Conservation (phyloP, 2,329 filamentous ascomycete genomes). For the Pseudocercospora musae region DNA sequence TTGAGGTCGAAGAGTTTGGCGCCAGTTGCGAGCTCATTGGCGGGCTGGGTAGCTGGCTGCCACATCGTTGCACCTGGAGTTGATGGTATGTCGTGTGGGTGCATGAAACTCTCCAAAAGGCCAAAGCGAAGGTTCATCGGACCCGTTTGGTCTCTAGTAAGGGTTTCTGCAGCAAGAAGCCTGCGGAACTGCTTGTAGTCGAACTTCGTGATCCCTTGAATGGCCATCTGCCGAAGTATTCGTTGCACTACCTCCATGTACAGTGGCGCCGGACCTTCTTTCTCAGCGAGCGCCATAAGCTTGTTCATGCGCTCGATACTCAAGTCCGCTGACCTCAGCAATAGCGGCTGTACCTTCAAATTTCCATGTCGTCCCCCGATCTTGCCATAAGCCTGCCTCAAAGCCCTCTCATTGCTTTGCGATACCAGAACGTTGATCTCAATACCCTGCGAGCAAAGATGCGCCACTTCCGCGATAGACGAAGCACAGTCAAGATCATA, state of each 20-base stretch:
- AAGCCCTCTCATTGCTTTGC: conserved; percentile 44
- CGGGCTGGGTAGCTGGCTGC: background rate
- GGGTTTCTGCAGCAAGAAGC: conserved; percentile 36
- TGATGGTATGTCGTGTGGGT: conserved; percentile 6
- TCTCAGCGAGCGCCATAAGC: conserved; percentile 52
- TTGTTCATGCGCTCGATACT: conserved; percentile 53
- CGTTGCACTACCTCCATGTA: conserved; percentile 56
- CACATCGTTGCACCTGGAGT: background rate
- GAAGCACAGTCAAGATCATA: conserved; percentile 53
- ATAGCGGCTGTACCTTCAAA: conserved; percentile 47
- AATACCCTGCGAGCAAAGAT: conserved; percentile 48
- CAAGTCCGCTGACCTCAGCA: conserved; percentile 47
- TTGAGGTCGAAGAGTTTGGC: conserved; percentile 28
- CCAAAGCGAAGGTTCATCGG: conserved; percentile 61
- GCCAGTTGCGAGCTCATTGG: background rate
- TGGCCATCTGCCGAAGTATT: conserved; percentile 57
- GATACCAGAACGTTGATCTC: conserved; percentile 53
- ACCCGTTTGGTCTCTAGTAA: conserved; percentile 50
- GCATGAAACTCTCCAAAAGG: conserved; percentile 62
- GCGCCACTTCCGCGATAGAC: conserved; percentile 57
- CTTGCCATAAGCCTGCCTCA: conserved; percentile 44
- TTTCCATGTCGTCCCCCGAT: conserved; percentile 38
- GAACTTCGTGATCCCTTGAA: conserved; percentile 42
- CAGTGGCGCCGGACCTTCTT: conserved; percentile 46
- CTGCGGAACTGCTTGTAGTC: conserved; percentile 51